Conservation (phyloP, 441 rosid species). For the Eutrema salsugineum region DNA sequence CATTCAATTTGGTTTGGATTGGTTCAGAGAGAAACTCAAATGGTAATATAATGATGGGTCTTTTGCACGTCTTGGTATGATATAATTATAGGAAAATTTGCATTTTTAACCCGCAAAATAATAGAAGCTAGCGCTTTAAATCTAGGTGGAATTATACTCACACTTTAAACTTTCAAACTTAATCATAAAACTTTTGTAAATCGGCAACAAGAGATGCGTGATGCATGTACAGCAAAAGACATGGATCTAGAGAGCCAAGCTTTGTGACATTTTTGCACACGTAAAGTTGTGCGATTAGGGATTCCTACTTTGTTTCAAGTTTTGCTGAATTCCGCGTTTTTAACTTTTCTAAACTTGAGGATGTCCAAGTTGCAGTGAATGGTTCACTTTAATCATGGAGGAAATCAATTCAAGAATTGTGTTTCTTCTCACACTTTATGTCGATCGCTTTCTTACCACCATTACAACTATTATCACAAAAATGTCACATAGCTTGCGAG, state of each 20-base stretch:
- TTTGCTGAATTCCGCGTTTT: not conserved
- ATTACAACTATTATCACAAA: not conserved
- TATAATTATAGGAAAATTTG: too few species aligned
- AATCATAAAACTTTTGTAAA: too few species aligned
- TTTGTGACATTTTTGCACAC: not conserved
- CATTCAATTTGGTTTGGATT: not conserved
- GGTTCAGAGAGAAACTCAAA: not conserved
- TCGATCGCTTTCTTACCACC: slow-evolving; percentile 1
- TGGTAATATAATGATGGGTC: not conserved
- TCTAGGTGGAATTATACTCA: too few species aligned
- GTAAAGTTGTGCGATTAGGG: not conserved
- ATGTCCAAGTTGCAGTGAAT: not conserved
- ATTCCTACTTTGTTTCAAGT: not conserved
- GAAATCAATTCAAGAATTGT: not conserved
- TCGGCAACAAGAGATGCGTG: slow-evolving; percentile 26
- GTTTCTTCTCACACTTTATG: slow-evolving; percentile 7
- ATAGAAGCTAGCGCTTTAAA: too few species aligned
- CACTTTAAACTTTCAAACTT: too few species aligned
- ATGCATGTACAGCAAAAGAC: slow-evolving; percentile 13
- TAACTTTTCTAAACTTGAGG: slow-evolving; percentile 3
- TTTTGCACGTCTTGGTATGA: not conserved
- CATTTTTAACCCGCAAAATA: too few species aligned
- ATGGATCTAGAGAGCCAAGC: slow-evolving; percentile 19
- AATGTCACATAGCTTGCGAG: slow-evolving; percentile 4
- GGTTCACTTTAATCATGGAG: slow-evolving; percentile 19